Conservation (phyloP, 2,329 filamentous ascomycete genomes). For the Cadophora luteo-olivacea region DNA sequence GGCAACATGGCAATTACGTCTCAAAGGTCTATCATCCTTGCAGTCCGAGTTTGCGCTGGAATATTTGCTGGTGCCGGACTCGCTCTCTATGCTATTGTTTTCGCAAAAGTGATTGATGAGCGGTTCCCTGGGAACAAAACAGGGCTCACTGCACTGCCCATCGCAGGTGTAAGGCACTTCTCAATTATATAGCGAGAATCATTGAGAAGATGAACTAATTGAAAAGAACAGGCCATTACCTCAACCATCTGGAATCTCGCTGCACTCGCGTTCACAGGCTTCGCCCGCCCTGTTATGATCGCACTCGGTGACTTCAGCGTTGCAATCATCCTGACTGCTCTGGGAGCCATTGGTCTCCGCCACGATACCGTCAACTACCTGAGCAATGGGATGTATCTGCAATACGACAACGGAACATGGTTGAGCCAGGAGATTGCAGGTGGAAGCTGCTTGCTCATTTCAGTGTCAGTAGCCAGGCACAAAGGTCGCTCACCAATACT, state of each 20-base stretch:
- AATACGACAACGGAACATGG: neutral
- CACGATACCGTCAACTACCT: constrained; percentile 16
- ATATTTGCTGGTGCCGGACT: constrained; percentile 14
- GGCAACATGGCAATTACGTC: constrained; percentile 20
- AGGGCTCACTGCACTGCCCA: constrained; percentile 16
- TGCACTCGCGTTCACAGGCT: neutral
- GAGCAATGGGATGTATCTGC: constrained; percentile 10
- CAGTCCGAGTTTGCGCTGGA: constrained; percentile 12
- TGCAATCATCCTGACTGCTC: neutral
- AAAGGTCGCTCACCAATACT: neutral
- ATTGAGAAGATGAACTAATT: neutral
- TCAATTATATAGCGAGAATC: neutral
- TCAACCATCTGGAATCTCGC: constrained; percentile 11
- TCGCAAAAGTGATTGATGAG: constrained; percentile 2
- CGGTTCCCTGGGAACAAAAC: constrained; percentile 7
- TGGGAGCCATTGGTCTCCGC: constrained; percentile 11
- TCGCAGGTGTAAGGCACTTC: constrained; percentile 10
- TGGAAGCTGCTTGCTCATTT: constrained; percentile 14
- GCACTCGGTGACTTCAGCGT: neutral
- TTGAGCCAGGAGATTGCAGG: constrained; percentile 7
- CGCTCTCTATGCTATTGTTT: constrained; percentile 10
- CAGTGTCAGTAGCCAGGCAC: constrained; percentile 7
- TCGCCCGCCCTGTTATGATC: constrained; percentile 2
- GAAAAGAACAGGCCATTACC: neutral
- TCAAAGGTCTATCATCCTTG: neutral